phyloP scores from a whole-genome alignment of 306 rosid species.

The Mucuna pruriens region DNA sequence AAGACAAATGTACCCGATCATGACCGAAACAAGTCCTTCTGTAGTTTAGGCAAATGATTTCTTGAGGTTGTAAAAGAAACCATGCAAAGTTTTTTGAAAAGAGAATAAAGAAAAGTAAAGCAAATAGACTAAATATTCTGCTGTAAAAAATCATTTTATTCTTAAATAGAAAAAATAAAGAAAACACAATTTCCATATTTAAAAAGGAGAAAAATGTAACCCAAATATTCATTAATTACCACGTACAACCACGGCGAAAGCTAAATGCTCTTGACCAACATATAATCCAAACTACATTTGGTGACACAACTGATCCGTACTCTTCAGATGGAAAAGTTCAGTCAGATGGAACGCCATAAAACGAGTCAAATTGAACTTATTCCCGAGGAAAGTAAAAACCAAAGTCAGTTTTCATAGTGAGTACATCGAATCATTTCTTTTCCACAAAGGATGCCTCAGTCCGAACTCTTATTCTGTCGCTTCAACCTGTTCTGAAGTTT shows the following conservation, averaged over 20 bases:
- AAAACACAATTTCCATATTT: not conserved
- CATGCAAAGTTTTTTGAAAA: too few species aligned
- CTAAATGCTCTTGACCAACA: slow-evolving; percentile 6
- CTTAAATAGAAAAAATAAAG: slow-evolving; percentile 8
- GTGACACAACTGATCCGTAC: slow-evolving; percentile 27
- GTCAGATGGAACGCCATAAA: slow-evolving; percentile 33
- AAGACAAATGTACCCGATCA: too few species aligned
- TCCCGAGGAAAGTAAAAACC: slow-evolving; percentile 24
- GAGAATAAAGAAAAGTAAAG: too few species aligned
- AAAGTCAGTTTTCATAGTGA: slow-evolving; percentile 32
- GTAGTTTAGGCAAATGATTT: too few species aligned
- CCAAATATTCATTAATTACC: slow-evolving; percentile 33
- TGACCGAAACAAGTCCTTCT: too few species aligned
- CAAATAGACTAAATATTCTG: not conserved
- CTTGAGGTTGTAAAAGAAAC: too few species aligned
- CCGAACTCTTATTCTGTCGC: slow-evolving; percentile 54
- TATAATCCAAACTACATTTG: slow-evolving; percentile 27
- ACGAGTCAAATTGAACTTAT: slow-evolving; percentile 42
- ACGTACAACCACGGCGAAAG: not conserved
- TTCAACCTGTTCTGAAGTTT: slow-evolving; percentile 59
- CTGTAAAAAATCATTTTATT: not conserved
- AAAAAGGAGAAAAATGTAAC: not conserved
- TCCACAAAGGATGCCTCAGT: slow-evolving; percentile 19
- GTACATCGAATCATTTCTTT: slow-evolving; percentile 26
- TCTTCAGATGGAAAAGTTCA: slow-evolving; percentile 14